Evolutionary conservation across 345 rosid species (phyloP).

Genomic region (thale cress (Arabidopsis thaliana)): TAIR10.1 NC_003074.8:22794501-22795000

Average conservation of each 20-base stretch:
- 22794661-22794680: constrained; percentile 45
- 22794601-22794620: constrained; percentile 27
- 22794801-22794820: background rate
- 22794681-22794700: background rate
- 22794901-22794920: background rate
- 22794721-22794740: constrained; percentile 2
- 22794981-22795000: too few species aligned
- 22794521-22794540: background rate
- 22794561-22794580: constrained; percentile 13
- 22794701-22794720: constrained; percentile 20
- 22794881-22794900: background rate
- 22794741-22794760: background rate
- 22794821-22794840: background rate
- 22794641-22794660: constrained; percentile 43
- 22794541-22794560: background rate
- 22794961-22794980: too few species aligned
- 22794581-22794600: constrained; percentile 30
- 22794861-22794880: background rate
- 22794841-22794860: background rate
- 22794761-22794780: background rate
- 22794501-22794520: background rate
- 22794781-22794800: background rate
- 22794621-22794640: constrained; percentile 46
- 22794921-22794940: background rate
- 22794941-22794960: too few species aligned